Evolutionary conservation across 2,329 filamentous ascomycete genomes (phyloP), one percentile per base, ranked within the genome.

Genomic region (Paramyrothecium roridum): DNA sequence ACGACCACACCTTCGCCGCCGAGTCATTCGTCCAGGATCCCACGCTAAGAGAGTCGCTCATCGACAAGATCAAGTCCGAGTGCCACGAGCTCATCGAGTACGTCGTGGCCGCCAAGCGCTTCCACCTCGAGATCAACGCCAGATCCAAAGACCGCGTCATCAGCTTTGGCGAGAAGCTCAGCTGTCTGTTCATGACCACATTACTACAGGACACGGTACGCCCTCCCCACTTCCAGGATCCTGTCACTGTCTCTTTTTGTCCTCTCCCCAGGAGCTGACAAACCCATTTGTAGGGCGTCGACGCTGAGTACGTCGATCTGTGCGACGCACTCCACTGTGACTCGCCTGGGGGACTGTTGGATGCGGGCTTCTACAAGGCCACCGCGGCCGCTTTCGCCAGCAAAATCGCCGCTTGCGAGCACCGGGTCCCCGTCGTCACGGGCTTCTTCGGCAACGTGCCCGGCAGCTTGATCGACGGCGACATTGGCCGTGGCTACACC

Each of bases 361-460:
- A 87, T 63, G 80, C 85, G 48, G 74, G 75, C 37, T 93, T 93
- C 65, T 95, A 93, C 75, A 81, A 82, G 59, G 78, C 81, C 26
- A 81, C 90, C 23, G 79, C 86, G 1, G 75, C 74, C 17, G 76
- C 80, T 11, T 83, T 95, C 50, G 79, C 77, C 30, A 81, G 84
- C 63, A 87, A 87, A 68, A 80, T 95, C 54, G 67, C 75, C 47
- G 81, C 82, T 2, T 93, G 89, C 65, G 82, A 79, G 37, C 79
- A 83, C 61, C 82, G 84, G 57, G 86, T 93, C 1, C 89, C 90
- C 1, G 88, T 95, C 3, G 80, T 93, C 51, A 98, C 95, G 13
- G 95, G 95, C 17, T 99, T 95, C 78, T 99, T 99, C 70, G 95
- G 95, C 56, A 89, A 88, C 56, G 90, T 98, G 2, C 93, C 93